Evolutionary conservation across 768 basidiomycete species (phyloP).

Genomic region (Pisolithus albus): DNA sequence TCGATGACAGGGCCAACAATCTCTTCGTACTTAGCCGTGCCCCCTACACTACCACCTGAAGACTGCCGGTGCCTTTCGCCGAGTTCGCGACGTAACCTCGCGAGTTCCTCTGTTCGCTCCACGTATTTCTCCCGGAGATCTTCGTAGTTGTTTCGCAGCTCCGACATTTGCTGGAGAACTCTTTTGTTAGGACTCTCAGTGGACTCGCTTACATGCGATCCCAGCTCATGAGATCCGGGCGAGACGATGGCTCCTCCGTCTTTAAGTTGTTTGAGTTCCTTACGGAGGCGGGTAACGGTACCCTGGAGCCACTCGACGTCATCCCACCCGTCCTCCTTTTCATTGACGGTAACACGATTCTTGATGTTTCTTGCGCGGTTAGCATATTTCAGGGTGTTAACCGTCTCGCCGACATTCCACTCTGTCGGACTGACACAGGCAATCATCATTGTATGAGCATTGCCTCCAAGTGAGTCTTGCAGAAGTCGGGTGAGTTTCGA

Average conservation of each 20-base stretch:
- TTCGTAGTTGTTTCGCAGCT: slow-evolving; percentile 81
- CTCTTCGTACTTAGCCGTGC: slow-evolving; percentile 78
- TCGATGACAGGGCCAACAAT: slow-evolving; percentile 97
- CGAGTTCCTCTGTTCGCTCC: slow-evolving; percentile 84
- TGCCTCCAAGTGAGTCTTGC: slow-evolving; percentile 90
- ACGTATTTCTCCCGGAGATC: slow-evolving; percentile 78
- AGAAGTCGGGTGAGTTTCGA: slow-evolving; percentile 85
- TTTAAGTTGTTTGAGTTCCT: slow-evolving; percentile 78
- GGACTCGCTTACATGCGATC: slow-evolving; percentile 25
- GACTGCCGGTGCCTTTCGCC: slow-evolving; percentile 65
- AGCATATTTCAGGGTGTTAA: slow-evolving; percentile 95
- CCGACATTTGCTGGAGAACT: slow-evolving; percentile 72
- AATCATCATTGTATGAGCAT: slow-evolving; percentile 97
- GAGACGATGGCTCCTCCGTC: slow-evolving; percentile 42
- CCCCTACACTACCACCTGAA: slow-evolving; percentile 52
- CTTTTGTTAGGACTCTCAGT: slow-evolving; percentile 66
- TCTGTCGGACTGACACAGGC: slow-evolving; percentile 96
- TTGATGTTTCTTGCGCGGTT: slow-evolving; percentile 97
- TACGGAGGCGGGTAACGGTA: slow-evolving; percentile 76
- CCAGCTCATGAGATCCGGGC: slow-evolving; percentile 23
- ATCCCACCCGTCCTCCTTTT: slow-evolving; percentile 97
- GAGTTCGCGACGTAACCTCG: slow-evolving; percentile 68
- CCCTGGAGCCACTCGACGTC: slow-evolving; percentile 95
- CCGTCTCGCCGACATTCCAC: slow-evolving; percentile 89
- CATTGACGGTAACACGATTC: slow-evolving; percentile 86